Percentiles rank a stretch among this genome's conserved stretches.
Evolutionary conservation across 805 yeast genomes (phyloP).

Genomic region (Candida ovalis): DNA sequence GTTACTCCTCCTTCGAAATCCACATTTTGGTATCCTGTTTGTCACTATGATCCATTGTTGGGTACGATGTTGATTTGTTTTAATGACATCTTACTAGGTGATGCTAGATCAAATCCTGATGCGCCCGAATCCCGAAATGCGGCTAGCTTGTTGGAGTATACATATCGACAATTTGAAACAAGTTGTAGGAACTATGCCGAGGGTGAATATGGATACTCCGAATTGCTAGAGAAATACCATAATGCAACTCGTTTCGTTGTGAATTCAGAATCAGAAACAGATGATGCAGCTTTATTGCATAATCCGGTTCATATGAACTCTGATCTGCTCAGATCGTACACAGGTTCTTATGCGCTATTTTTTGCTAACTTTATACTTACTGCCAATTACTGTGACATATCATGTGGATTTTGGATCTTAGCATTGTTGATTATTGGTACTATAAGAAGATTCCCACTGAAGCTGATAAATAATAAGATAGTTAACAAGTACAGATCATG

Average conservation of each 20-base stretch:
- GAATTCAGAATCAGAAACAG: background rate
- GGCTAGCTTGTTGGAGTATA: conserved; percentile 1
- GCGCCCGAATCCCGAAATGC: background rate
- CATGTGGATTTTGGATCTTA: conserved; percentile 23
- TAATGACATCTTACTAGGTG: conserved; percentile 8
- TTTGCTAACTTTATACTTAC: conserved; percentile 18
- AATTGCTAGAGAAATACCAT: conserved; percentile 3
- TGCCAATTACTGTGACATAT: conserved; percentile 9
- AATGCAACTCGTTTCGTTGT: conserved; percentile 15
- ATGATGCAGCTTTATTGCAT: conserved; percentile 3
- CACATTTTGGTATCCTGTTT: conserved; percentile 21
- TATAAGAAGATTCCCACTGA: conserved; percentile 10
- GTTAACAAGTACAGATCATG: conserved; percentile 15
- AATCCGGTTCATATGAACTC: conserved; percentile 16
- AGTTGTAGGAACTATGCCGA: conserved; percentile 13
- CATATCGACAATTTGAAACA: conserved; percentile 6
- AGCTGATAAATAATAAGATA: conserved; percentile 1
- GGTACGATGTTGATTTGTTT: conserved; percentile 26
- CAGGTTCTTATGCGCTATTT: conserved; percentile 18
- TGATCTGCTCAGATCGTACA: conserved; percentile 4
- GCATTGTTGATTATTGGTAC: conserved; percentile 13
- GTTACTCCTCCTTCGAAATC: conserved; percentile 5
- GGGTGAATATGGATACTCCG: conserved; percentile 4
- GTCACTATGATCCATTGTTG: conserved; percentile 24
- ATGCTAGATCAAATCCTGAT: background rate